Base-by-base conservation (phyloP, 1,284 basidiomycete species). In the Ceratobasidium sp. region DNA sequence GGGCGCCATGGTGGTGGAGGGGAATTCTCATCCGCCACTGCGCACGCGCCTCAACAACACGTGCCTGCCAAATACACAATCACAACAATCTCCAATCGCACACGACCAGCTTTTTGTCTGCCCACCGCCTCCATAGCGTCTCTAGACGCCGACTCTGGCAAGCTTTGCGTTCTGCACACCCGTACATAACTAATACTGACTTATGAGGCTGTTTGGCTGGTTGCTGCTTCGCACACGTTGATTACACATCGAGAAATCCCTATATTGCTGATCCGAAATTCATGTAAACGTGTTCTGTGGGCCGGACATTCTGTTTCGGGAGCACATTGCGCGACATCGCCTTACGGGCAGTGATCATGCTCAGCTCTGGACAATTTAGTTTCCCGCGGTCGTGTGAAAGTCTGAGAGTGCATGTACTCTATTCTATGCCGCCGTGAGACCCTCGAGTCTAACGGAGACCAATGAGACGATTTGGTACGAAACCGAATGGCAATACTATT, bases 1-100 rank as follows among this genome's bases (percentile, higher is more conserved):
- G 51, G 75, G 54, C 13, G 64, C 48, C 53, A 64, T 74, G 65
- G 53, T 74, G 62, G 74, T 66, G 41, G 27, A 58, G 65, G 63
- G 74, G 43, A 51, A 49, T 59, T 58, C 37, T 24, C n/a, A 63
- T 53, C 59, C 58, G 29, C 59, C 58, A 39, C 19, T 37, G 22
- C 14, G 48, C 48, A 65, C 71, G 59, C 59, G 71, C 61, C 61
- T 51, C 34, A 68, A 46, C 63, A 39, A 61, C 68, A 71, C 68
- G 68, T 71, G 68, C 68, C 43, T 13, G 37, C 37, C 68, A 71
- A 71, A 71, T 41, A 71, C 22, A 49, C 68, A 71, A 71, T 61
- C 54, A 48, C 68, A 71, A 71, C 51, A 31, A 37, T 54, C 53
- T 27, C 66, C 46, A 54, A 69, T 71, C 68, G 61, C 68, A 71